These are phyloP conservation scores for Ustilago tritici DNA, from an alignment of 1,284 basidiomycete species.

Conservation along the genomic window DNA sequence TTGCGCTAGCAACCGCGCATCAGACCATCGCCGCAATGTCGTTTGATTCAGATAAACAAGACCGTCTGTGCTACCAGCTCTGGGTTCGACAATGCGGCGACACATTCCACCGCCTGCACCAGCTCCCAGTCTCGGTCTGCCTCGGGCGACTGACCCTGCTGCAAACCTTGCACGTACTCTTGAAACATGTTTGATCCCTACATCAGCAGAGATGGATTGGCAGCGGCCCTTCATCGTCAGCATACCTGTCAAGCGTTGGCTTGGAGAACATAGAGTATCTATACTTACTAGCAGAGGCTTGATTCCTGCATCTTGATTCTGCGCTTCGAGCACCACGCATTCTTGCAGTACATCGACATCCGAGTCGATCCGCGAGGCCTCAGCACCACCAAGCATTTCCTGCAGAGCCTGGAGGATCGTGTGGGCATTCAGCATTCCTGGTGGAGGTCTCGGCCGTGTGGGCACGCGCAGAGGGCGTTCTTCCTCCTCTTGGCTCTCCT, in stretches of 20 bases:
- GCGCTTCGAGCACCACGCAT: slow-evolving; percentile 28
- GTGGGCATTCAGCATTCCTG: slow-evolving; percentile 66
- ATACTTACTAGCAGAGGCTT: slow-evolving; percentile 35
- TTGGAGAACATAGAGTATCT: neutral
- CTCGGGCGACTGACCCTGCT: neutral
- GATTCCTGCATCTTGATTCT: slow-evolving; percentile 31
- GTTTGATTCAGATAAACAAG: slow-evolving; percentile 31
- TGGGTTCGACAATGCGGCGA: slow-evolving; percentile 28
- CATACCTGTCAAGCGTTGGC: neutral
- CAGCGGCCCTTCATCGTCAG: neutral
- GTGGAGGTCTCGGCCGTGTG: slow-evolving; percentile 58
- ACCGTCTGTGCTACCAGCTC: slow-evolving; percentile 30
- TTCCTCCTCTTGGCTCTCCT: slow-evolving; percentile 44
- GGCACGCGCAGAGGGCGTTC: slow-evolving; percentile 26
- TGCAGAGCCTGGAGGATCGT: slow-evolving; percentile 41
- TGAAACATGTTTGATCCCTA: slow-evolving; percentile 24
- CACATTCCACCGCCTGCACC: slow-evolving; percentile 41
- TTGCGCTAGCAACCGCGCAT: neutral
- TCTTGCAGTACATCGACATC: slow-evolving; percentile 21
- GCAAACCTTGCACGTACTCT: slow-evolving; percentile 11
- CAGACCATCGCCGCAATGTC: neutral
- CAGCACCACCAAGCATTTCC: slow-evolving; percentile 7
- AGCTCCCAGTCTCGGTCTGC: slow-evolving; percentile 16
- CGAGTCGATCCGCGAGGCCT: neutral
- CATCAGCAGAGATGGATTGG: neutral